Evolutionary conservation across 2,329 filamentous ascomycete species (phyloP).

Genomic region (Penicillium sp.): DNA sequence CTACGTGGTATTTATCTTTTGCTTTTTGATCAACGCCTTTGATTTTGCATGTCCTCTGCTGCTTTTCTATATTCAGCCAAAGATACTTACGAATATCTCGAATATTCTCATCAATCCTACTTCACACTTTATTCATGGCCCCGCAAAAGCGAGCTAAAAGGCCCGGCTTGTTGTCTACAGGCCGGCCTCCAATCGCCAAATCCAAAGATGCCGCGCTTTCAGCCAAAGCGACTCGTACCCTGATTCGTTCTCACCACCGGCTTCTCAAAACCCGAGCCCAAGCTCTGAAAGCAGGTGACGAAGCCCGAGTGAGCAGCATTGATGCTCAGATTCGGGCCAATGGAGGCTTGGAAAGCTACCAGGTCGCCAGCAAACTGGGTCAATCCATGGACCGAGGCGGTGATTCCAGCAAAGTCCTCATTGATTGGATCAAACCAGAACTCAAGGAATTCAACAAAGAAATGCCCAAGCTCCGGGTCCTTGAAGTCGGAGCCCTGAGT

Average conservation of each 20-base stretch:
- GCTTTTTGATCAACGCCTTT: slow-evolving; percentile 4
- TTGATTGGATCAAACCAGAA: slow-evolving; percentile 56
- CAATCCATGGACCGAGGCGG: slow-evolving; percentile 63
- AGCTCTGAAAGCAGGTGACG: slow-evolving; percentile 51
- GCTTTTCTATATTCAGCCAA: background rate
- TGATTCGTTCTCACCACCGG: slow-evolving; percentile 62
- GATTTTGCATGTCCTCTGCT: background rate
- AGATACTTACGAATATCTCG: background rate
- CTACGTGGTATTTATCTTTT: background rate
- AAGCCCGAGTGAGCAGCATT: slow-evolving; percentile 44
- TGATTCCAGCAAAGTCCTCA: slow-evolving; percentile 61
- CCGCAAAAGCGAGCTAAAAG: slow-evolving; percentile 35
- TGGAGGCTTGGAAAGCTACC: slow-evolving; percentile 62
- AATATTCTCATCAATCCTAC: background rate
- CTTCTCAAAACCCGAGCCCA: slow-evolving; percentile 58
- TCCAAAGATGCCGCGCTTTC: slow-evolving; percentile 48
- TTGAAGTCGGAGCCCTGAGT: slow-evolving; percentile 88
- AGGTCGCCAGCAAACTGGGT: slow-evolving; percentile 63
- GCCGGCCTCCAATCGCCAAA: slow-evolving; percentile 46
- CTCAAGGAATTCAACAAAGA: slow-evolving; percentile 25
- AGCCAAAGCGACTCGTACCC: slow-evolving; percentile 57
- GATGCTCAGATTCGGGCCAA: slow-evolving; percentile 54
- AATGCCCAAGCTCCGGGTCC: slow-evolving; percentile 58
- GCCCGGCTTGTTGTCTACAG: slow-evolving; percentile 44
- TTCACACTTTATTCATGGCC: slow-evolving; percentile 23